phyloP scores from a whole-genome alignment of 2,329 filamentous ascomycete genomes.

The Uncinocarpus reesii region DNA sequence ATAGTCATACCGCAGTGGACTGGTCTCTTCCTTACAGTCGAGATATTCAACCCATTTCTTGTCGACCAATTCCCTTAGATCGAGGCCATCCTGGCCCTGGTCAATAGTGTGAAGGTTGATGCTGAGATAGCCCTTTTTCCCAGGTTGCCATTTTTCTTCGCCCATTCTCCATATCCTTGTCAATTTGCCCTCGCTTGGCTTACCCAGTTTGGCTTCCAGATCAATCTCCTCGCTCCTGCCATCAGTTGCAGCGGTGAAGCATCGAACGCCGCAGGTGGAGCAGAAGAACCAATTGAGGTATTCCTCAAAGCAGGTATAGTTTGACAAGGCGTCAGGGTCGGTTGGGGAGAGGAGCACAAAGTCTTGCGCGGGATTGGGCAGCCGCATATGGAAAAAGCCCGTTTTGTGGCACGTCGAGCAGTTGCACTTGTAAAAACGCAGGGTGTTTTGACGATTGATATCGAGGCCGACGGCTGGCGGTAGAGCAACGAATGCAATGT shows the following conservation, averaged over 20 bases:
- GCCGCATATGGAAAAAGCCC: constrained; percentile 14
- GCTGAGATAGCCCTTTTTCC: constrained; percentile 9
- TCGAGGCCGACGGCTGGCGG: constrained; percentile 8
- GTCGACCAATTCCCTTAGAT: constrained; percentile 13
- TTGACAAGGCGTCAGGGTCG: constrained; percentile 9
- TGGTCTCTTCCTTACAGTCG: constrained; percentile 8
- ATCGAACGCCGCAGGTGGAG: constrained; percentile 13
- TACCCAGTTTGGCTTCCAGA: constrained; percentile 5
- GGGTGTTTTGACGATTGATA: constrained; percentile 2
- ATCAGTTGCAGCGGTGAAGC: constrained; percentile 8
- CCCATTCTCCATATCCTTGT: constrained; percentile 14
- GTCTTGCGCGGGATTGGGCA: constrained; percentile 12
- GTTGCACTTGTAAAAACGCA: constrained; percentile 17
- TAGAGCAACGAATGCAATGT: constrained; percentile 13
- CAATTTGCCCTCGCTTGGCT: constrained; percentile 9
- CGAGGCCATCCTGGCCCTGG: constrained; percentile 14
- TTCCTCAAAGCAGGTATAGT: constrained; percentile 9
- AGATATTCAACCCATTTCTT: constrained; percentile 15
- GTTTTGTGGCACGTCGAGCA: constrained; percentile 15
- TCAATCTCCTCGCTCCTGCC: constrained; percentile 13
- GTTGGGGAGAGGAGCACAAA: constrained; percentile 14
- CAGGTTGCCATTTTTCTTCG: background rate
- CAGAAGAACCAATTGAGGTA: constrained; percentile 12
- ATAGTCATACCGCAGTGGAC: constrained; percentile 10
- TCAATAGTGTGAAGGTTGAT: constrained; percentile 14